Percentiles rank a stretch among this genome's conserved stretches.
phyloP scores from a whole-genome alignment of 345 rosid species.

The Brassica rapa region DNA sequence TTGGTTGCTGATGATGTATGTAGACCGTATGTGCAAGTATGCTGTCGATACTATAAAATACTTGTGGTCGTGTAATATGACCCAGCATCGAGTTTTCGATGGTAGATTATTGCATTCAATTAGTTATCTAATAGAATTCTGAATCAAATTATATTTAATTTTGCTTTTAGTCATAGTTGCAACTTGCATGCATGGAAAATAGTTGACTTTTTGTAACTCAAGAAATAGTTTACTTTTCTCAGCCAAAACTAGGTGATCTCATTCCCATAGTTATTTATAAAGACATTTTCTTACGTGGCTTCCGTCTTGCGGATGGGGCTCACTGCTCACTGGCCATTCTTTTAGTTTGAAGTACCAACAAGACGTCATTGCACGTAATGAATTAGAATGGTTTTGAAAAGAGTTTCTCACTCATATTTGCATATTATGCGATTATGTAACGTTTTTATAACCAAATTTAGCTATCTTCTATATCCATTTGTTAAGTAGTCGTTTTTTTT shows the following conservation, averaged over 20 bases:
- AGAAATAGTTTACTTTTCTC: background rate
- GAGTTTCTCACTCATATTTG: background rate
- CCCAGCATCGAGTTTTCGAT: background rate
- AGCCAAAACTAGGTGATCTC: background rate
- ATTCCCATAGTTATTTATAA: background rate
- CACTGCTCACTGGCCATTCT: background rate
- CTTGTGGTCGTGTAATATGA: background rate
- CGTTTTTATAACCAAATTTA: background rate
- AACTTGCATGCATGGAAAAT: conserved; percentile 1
- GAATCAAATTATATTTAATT: background rate
- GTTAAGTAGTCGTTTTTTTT: background rate
- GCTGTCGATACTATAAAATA: background rate
- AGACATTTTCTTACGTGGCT: background rate
- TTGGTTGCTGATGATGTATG: background rate
- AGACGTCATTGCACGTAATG: background rate
- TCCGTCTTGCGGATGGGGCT: background rate
- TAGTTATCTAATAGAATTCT: background rate
- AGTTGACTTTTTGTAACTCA: conserved; percentile 2
- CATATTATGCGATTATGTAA: background rate
- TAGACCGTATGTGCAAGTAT: background rate
- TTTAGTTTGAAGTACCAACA: background rate
- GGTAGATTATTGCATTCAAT: background rate
- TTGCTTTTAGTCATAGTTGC: conserved; percentile 1
- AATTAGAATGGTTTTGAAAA: background rate
- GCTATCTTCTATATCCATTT: background rate